Conservation (phyloP, 306 rosid species). For the Prunus mongolica region DNA sequence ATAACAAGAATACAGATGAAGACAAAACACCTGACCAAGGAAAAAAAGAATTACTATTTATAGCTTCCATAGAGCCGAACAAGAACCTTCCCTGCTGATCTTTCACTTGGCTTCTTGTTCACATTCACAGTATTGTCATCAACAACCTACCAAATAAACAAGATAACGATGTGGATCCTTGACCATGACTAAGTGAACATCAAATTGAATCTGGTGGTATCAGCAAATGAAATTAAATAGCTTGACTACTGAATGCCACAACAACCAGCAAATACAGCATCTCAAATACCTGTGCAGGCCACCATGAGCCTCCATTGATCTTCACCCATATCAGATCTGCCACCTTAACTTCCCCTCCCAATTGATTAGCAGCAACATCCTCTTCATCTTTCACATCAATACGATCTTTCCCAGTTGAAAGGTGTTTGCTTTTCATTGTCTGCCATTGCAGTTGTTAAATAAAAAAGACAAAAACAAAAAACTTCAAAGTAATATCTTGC, state of each 20-base stretch:
- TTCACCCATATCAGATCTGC: slow-evolving; percentile 47
- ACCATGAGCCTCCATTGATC: slow-evolving; percentile 48
- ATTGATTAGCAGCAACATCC: slow-evolving; percentile 16
- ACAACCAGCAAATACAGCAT: slow-evolving; percentile 1
- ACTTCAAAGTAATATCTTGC: background rate
- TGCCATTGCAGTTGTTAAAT: background rate
- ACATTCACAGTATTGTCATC: slow-evolving; percentile 30
- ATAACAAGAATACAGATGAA: background rate
- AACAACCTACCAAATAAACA: slow-evolving; percentile 48
- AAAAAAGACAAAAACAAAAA: background rate
- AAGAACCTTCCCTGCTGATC: slow-evolving; percentile 32
- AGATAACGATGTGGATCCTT: background rate
- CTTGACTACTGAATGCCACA: background rate
- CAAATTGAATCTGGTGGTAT: background rate
- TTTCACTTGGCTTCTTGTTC: slow-evolving; percentile 30
- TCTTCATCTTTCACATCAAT: slow-evolving; percentile 17
- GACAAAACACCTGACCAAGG: slow-evolving; percentile 9
- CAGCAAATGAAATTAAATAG: slow-evolving; percentile 2
- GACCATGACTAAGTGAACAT: background rate
- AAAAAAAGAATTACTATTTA: slow-evolving; percentile 35
- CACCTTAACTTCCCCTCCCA: slow-evolving; percentile 18
- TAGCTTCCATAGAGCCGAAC: slow-evolving; percentile 77
- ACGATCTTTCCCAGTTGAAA: slow-evolving; percentile 10
- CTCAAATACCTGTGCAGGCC: slow-evolving; percentile 68
- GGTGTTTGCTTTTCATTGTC: slow-evolving; percentile 16